Base-by-base conservation (phyloP, 2,329 filamentous ascomycete genomes). In the Colletotrichum gigasporum region DNA sequence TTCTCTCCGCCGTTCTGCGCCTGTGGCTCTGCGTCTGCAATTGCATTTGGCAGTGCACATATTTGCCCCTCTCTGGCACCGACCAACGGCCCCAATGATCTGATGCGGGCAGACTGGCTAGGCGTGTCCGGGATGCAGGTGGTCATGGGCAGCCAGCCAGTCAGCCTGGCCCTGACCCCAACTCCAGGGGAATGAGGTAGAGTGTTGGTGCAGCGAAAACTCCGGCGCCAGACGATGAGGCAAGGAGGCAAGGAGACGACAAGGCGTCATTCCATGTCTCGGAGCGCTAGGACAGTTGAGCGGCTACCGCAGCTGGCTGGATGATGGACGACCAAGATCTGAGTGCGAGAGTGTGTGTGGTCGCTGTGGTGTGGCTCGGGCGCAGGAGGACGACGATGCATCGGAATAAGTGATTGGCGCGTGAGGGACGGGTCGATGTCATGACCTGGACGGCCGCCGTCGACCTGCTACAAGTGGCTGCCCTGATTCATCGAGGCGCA, bases 201-300 rank as follows among this genome's bases (percentile, higher is more conserved):
- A n/a, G n/a, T n/a, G n/a, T n/a, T n/a, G n/a, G n/a, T n/a, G n/a
- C n/a, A n/a, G n/a, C n/a, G n/a, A n/a, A n/a, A 28, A 32, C 26
- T 50, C 12, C 22, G 41, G 20, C 52, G 26, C 14, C 12, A n/a
- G 18, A 22, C 16, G 30, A 22, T 44, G 18, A 16, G n/a, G 30
- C n/a, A 63, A 20, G 32, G 54, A 39, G 53, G 45, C n/a, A 45
- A 24, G 44, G 45, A 26, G 51, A 50, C 41, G 51, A 56, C 58
- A 42, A 62, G 58, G 52, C 59, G 51, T 35, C 45, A 48, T 60
- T 63, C 55, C 39, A 39, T 63, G 55, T 63, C 61, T 63, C 50
- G 41, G 47, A 53, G 26, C 56, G 32, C 55, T 47, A 37, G 16
- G 47, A 30, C 39, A 54, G 11, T 26, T 44, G 37, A 26, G 35